Percentiles rank a stretch among this genome's conserved stretches.
These are phyloP conservation scores for Mitragyna speciosa DNA, from an alignment of 257 asterid genomes.

Conservation along the genomic window DNA sequence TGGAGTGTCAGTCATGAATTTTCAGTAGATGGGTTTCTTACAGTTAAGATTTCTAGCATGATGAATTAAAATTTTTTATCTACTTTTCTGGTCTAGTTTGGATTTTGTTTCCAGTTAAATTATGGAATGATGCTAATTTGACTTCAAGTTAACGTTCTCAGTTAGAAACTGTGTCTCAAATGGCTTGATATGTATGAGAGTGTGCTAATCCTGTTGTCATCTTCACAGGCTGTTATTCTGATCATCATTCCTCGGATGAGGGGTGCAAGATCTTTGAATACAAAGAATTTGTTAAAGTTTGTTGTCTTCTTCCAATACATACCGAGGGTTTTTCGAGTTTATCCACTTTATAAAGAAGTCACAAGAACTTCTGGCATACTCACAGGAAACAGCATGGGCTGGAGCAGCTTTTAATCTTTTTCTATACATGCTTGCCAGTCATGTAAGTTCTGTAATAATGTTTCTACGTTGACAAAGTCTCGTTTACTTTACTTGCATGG, in stretches of 20 bases:
- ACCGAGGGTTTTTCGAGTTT: slow-evolving; percentile 86
- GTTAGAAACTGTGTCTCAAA: slow-evolving; percentile 1
- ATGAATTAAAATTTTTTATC: neutral
- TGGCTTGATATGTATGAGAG: slow-evolving; percentile 14
- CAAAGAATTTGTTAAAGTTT: slow-evolving; percentile 77
- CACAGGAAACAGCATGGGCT: slow-evolving; percentile 99
- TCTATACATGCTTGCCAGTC: slow-evolving; percentile 99
- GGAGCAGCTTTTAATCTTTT: slow-evolving; percentile 99
- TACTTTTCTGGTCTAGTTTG: neutral
- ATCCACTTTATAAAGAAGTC: slow-evolving; percentile 92
- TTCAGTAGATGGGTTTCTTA: neutral
- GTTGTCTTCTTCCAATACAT: slow-evolving; percentile 84
- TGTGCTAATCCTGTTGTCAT: slow-evolving; percentile 32
- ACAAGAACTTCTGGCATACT: slow-evolving; percentile 98
- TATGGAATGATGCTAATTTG: neutral
- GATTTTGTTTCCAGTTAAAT: neutral
- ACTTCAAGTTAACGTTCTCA: neutral
- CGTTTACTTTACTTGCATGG: neutral
- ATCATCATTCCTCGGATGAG: slow-evolving; percentile 63
- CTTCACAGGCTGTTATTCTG: slow-evolving; percentile 65
- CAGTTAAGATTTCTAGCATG: neutral
- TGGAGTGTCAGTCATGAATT: neutral
- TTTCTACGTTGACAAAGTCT: slow-evolving; percentile 12
- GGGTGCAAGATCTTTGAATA: slow-evolving; percentile 80
- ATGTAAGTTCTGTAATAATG: slow-evolving; percentile 57